Base-by-base conservation (phyloP, 163 green algal species). In the Chlamydomonas reinhardtii region DNA sequence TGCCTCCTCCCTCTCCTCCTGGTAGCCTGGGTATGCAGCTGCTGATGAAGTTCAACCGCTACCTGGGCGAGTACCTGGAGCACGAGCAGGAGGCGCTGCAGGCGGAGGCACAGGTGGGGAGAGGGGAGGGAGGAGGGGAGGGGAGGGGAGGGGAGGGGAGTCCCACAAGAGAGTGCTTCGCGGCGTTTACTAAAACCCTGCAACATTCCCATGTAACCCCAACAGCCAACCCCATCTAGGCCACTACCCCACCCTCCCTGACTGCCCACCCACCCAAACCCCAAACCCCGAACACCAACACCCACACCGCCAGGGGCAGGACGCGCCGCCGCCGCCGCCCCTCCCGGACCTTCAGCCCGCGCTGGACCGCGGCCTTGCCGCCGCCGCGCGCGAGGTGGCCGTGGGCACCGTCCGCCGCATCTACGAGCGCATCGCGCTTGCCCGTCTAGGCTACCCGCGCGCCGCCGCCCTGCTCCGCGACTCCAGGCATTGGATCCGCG, bases 81-180 rank as follows among this genome's bases (percentile, higher is more conserved):
- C 76, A 89, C 62, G 84, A 89, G 70, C 62, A 77, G 35, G 34
- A 59, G 19, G 59, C 48, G 15, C 56, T 85, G 32, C 32, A 54
- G 35, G 84, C 84, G 27, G 84, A 89, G 62, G 66, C 80, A 56
- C 74, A 86, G 76, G 84, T 89, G 74, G 11, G 82, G 11, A 22
- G 34, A 4, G 31, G 31, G 54, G 73, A 56, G 48, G 48, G 12
- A 19, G 48, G 48, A 17, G 9, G 48, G 48, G 14, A 19, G 48
- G 48, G 12, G 9, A 17, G 48, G 48, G 19, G 48, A 17, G 48
- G 9, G 48, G 48, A 17, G 9, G 48, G 48, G 11, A 56, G 12
- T 12, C n/a, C n/a, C n/a, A n/a, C n/a, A n/a, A n/a, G n/a, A n/a
- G n/a, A n/a, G n/a, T n/a, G n/a, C n/a, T n/a, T n/a, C n/a, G n/a